These are phyloP conservation scores for Trichoderma citrinoviride DNA, from an alignment of 2,329 filamentous ascomycete genomes.

Conservation along the genomic window DNA sequence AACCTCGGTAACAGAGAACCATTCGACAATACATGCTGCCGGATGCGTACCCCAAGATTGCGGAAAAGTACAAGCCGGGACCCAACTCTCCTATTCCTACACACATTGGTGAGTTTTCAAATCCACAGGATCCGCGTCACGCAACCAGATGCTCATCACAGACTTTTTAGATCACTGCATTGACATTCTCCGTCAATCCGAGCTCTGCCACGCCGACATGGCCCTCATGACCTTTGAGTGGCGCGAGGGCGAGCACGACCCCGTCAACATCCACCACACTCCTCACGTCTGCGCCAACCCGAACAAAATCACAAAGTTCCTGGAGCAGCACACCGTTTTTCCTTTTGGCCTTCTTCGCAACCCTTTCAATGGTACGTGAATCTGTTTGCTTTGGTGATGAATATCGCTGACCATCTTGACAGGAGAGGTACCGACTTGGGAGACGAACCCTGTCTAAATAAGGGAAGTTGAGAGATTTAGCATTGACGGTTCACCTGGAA, in stretches of 20 bases:
- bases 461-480: no score
- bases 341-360: no score
- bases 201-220: slow-evolving; percentile 1
- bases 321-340: neutral
- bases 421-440: no score
- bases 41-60: neutral
- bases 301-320: neutral
- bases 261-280: neutral
- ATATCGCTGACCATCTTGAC: no score
- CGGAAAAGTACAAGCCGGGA: neutral
- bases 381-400: no score
- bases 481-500: no score
- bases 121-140: no score
- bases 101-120: neutral
- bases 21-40: neutral
- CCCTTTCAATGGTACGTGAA: no score
- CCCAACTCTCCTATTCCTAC: neutral
- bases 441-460: no score
- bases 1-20: neutral
- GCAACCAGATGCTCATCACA: no score
- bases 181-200: neutral
- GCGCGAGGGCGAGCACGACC: neutral
- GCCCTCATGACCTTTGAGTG: neutral
- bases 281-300: neutral
- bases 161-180: no score